These are phyloP conservation scores for Ilyonectria robusta DNA, from an alignment of 2,329 filamentous ascomycete genomes.

Conservation along the genomic window DNA sequence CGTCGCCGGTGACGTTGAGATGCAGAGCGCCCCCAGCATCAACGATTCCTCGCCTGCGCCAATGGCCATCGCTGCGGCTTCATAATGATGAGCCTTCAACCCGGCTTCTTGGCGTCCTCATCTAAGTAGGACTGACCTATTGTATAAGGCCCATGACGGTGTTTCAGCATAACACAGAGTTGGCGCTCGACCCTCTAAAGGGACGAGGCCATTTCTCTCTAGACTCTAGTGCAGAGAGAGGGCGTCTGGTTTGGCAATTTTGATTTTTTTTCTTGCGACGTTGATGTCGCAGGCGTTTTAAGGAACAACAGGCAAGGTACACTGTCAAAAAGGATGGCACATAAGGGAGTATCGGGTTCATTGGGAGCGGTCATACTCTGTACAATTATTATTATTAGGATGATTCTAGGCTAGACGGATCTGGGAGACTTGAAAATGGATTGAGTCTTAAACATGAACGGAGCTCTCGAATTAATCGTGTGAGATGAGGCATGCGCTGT, in stretches of 20 bases:
- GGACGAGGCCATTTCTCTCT: conserved; percentile 19
- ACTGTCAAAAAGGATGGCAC: conserved; percentile 20
- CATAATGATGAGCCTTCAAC: conserved; percentile 41
- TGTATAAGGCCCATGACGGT: conserved; percentile 30
- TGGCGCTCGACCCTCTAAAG: conserved; percentile 27
- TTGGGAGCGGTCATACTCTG: conserved; percentile 15
- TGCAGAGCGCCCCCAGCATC: conserved; percentile 66
- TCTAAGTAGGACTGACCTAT: conserved; percentile 30
- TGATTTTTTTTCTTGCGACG: conserved; percentile 40
- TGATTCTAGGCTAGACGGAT: conserved; percentile 11
- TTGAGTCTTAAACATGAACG: conserved; percentile 9
- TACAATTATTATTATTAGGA: conserved; percentile 19
- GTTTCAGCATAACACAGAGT: conserved; percentile 38
- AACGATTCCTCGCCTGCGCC: conserved; percentile 68
- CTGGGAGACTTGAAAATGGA: conserved; percentile 25
- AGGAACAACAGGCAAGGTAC: conserved; percentile 34
- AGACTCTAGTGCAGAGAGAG: conserved; percentile 34
- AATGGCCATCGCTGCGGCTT: conserved; percentile 63
- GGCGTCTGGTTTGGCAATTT: conserved; percentile 29
- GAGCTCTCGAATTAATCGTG: background rate
- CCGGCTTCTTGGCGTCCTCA: conserved; percentile 17
- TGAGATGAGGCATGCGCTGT: conserved; percentile 3
- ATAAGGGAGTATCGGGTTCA: conserved; percentile 19
- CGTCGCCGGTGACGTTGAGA: conserved; percentile 63
- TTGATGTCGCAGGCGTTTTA: conserved; percentile 49